Conservation (phyloP, 1,139 yeast species). For the Saccharomyces hybrid region DNA sequence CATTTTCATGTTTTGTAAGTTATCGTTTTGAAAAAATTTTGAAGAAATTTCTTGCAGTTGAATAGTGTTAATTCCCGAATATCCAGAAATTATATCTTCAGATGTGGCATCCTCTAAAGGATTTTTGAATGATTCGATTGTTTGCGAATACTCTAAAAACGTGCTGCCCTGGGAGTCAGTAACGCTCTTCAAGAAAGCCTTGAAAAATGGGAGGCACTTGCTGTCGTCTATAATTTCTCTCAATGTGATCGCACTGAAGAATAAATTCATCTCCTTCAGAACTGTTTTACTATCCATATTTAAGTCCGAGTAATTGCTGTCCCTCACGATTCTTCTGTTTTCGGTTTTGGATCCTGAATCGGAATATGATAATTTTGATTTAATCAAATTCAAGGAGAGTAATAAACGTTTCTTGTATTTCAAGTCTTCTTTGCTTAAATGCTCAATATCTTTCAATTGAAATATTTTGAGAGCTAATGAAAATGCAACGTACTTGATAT, state of each 20-base stretch:
- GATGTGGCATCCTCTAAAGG: conserved; percentile 54
- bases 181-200: conserved; percentile 11
- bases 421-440: conserved; percentile 16
- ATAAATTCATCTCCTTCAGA: conserved; percentile 14
- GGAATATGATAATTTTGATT: conserved; percentile 25
- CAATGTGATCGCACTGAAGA: conserved; percentile 14
- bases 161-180: conserved; percentile 11
- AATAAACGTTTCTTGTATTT: conserved; percentile 31
- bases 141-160: conserved; percentile 53
- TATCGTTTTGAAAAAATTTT: conserved; percentile 12
- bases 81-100: conserved; percentile 22
- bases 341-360: conserved; percentile 4
- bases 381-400: conserved; percentile 31
- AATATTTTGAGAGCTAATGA: conserved; percentile 16
- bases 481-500: conserved; percentile 16
- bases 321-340: conserved; percentile 22
- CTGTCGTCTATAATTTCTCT: conserved; percentile 17
- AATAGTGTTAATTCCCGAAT: conserved; percentile 9
- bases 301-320: conserved; percentile 32
- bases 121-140: conserved; percentile 59
- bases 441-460: conserved; percentile 6
- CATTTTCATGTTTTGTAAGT: conserved; percentile 10
- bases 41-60: conserved; percentile 11
- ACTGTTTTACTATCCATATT: conserved; percentile 5
- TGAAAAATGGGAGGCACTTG: conserved; percentile 13